Evolutionary conservation across 2,329 filamentous ascomycete species (phyloP), one percentile per base, ranked within the genome.

Genomic region (Phialophora expanda): DNA sequence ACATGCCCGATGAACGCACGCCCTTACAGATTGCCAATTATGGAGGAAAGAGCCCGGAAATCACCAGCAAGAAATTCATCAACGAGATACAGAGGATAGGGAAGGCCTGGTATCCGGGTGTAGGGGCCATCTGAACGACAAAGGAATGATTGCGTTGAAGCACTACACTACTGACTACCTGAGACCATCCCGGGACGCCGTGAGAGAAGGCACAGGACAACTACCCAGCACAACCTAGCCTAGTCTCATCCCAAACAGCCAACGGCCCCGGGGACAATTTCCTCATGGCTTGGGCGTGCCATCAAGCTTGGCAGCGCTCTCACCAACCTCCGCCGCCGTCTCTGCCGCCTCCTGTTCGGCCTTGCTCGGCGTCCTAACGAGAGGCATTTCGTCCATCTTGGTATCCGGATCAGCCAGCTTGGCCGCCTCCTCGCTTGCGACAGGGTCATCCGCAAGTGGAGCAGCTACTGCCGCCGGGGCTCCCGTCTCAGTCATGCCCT

Each of bases 21-120:
- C 90, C 90, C 56, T 85, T 81, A 41, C 76, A 78, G 55, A 81
- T 82, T 57, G 79, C 80, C 55, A 78, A 78, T 41, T 75, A 77
- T 51, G 77, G 82, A 4, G 80, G 79, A 17, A 69, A 64, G 51
- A 81, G 80, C 9, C 80, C 88, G 76, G 89, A 89, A 75, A 97
- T 98, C 71, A 90, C 87, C 60, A 97, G 93, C 77, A 86, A 85
- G 72, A 88, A 83, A 76, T 99, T 99, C 77, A 85, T 88, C 58
- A 86, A 87, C 17, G 93, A 97, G 74, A 89, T 99, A 76, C 88
- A 90, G 76, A 84, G 90, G 71, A 95, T 99, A 76, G 95, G 93
- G 38, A 90, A 94, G 74, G 80, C 80, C 0, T 99, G 95, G 93
- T 86, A 85, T 64, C 92, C 93, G 0, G 92, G 92, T 8, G 82